These are phyloP conservation scores for Fusarium nodosum DNA, from an alignment of 2,329 filamentous ascomycete genomes.

Conservation along the genomic window DNA sequence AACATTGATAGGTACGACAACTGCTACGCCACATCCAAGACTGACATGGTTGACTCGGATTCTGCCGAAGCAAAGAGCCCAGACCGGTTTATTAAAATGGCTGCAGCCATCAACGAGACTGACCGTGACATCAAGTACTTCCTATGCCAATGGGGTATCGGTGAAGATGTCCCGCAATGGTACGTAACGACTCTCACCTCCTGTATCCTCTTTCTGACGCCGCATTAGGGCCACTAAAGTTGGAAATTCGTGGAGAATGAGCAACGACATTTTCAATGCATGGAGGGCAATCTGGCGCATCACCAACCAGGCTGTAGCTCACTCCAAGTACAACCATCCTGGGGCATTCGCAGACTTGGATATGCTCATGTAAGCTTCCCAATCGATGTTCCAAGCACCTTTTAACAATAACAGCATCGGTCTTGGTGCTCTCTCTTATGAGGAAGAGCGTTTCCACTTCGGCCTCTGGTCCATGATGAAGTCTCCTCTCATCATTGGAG, in stretches of 20 bases:
- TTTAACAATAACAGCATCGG: constrained; percentile 56
- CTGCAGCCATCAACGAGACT: constrained; percentile 55
- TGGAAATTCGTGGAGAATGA: constrained; percentile 65
- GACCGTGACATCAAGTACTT: constrained; percentile 62
- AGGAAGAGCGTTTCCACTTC: constrained; percentile 67
- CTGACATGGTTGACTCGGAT: constrained; percentile 59
- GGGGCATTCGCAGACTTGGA: constrained; percentile 67
- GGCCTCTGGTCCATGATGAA: constrained; percentile 67
- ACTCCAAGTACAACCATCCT: constrained; percentile 58
- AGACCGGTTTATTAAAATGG: constrained; percentile 62
- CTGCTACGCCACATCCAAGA: constrained; percentile 61
- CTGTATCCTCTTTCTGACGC: background rate
- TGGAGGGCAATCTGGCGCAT: constrained; percentile 67
- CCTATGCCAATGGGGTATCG: constrained; percentile 68
- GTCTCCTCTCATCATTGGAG: constrained; percentile 64
- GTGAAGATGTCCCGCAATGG: constrained; percentile 62
- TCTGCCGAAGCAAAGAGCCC: constrained; percentile 57
- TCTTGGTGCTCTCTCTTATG: constrained; percentile 58
- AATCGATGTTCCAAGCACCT: rapidly evolving
- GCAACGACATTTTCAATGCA: constrained; percentile 66
- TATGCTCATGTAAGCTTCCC: constrained; percentile 61
- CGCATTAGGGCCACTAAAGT: constrained; percentile 56
- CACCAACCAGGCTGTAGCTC: constrained; percentile 65
- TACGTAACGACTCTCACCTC: background rate
- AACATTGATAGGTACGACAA: constrained; percentile 59